Evolutionary conservation across 768 basidiomycete genomes (phyloP).

Genomic region (Cyclocybe cylindracea): DNA sequence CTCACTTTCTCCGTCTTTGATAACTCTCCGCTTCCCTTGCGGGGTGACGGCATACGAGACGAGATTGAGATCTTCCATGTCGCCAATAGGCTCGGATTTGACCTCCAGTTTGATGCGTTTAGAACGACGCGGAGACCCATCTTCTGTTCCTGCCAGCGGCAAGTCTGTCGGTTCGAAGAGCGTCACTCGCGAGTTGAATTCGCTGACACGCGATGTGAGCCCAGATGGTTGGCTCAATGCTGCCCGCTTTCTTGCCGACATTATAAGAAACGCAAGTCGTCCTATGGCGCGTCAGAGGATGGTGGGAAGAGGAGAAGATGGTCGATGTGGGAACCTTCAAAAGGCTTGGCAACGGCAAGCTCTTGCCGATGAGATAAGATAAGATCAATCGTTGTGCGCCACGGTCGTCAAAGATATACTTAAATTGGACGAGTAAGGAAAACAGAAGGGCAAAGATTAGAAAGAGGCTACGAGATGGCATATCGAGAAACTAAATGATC

Average conservation of each 20-base stretch:
- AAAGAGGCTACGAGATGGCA: too few species aligned
- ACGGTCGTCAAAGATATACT: neutral
- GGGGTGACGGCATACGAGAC: constrained; percentile 15
- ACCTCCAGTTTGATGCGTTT: constrained; percentile 19
- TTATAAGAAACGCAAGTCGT: neutral
- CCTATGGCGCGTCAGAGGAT: neutral
- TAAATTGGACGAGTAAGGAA: too few species aligned
- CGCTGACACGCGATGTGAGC: constrained; percentile 14
- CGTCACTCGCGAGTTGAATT: constrained; percentile 12
- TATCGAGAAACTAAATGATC: too few species aligned
- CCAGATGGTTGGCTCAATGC: constrained; percentile 2
- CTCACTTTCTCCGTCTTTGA: constrained; percentile 1
- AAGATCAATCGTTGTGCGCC: neutral
- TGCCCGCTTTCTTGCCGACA: constrained; percentile 6
- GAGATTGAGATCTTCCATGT: constrained; percentile 20
- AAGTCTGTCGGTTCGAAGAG: constrained; percentile 8
- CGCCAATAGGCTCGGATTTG: constrained; percentile 7
- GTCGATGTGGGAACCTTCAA: neutral
- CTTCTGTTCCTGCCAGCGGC: constrained; percentile 1
- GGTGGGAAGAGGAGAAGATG: neutral
- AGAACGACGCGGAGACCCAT: constrained; percentile 17
- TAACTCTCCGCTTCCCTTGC: constrained; percentile 23
- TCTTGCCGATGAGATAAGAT: neutral
- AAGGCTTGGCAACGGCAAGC: neutral
- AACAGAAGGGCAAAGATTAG: too few species aligned